Base-by-base conservation (phyloP, 306 rosid genomes). In the Purshia tridentata region DNA sequence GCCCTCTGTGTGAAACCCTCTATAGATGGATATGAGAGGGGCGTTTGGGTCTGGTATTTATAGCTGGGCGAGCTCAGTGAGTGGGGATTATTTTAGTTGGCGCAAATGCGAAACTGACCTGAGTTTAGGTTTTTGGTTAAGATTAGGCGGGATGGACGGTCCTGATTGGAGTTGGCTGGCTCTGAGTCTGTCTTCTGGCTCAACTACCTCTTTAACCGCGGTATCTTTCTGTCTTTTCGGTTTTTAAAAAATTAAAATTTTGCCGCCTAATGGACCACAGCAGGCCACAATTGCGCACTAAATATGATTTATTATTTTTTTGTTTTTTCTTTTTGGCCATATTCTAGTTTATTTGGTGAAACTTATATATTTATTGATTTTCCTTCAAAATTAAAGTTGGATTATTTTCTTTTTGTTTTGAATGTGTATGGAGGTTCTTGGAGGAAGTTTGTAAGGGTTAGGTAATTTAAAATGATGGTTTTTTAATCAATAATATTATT, bases 1-100 rank as follows among this genome's bases (percentile, higher is more conserved):
- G 96, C 87, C 89, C 78, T 72, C 87, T 85, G 67, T 37, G 50
- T 48, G 53, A 47, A 76, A 50, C 44, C 56, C 67, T 14, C 19
- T 44, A 1, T 55, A 39, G 41, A 66, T 12, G 18, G 6, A 4
- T 13, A 39, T 5, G 47, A n/a, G 4, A 1, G 40, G 0, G 13
- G 9, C 7, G 0, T 2, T 5, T 14, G 23, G 41, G 14, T 3
- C 47, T 4, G 62, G 8, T 19, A 57, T 79, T 79, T 86, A 84
- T 82, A 80, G 79, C 9, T 29, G 48, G 23, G 23, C n/a, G 0
- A 39, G 6, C 37, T 61, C 23, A 61, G 35, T 29, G 35, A 29
- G 2, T 1, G 35, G 35, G 35, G 35, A 29, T 29, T 29, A 29
- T 29, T 29, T 29, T 29, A 29, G 35, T 29, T 29, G 12, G 19